Evolutionary conservation across 441 rosid species (phyloP).

Genomic region (Aleurites moluccanus): DNA sequence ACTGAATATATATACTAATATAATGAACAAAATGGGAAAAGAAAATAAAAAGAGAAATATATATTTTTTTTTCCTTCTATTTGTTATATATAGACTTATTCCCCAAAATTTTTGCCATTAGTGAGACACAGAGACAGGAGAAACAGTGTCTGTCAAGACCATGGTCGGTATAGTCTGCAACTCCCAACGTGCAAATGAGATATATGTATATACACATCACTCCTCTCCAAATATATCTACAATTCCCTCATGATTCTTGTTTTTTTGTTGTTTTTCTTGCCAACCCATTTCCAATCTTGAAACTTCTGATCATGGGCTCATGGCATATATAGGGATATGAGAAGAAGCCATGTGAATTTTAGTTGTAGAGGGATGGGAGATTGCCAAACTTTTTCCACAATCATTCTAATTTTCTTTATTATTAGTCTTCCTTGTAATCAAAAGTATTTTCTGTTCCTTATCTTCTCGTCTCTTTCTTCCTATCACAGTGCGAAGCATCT

Average conservation of each 20-base stretch:
- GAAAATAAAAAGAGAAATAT: background rate
- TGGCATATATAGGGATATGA: constrained; percentile 20
- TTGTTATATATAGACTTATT: background rate
- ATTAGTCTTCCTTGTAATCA: constrained; percentile 22
- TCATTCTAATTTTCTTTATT: constrained; percentile 17
- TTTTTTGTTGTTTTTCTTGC: constrained; percentile 15
- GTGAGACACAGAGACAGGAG: constrained; percentile 30
- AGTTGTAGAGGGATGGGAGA: constrained; percentile 35
- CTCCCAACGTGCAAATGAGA: constrained; percentile 28
- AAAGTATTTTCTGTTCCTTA: constrained; percentile 21
- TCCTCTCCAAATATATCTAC: background rate
- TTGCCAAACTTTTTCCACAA: constrained; percentile 23
- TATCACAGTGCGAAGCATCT: background rate
- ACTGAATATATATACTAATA: no score
- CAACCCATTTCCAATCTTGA: constrained; percentile 28
- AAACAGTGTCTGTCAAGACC: constrained; percentile 12
- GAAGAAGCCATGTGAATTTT: constrained; percentile 42
- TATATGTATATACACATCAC: background rate
- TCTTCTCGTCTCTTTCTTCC: constrained; percentile 14
- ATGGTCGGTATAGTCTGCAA: constrained; percentile 21
- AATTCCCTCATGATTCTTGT: background rate
- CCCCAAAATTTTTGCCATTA: constrained; percentile 9
- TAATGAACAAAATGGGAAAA: background rate
- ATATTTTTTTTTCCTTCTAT: background rate
- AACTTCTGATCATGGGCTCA: background rate